Evolutionary conservation across 73 alveolate species (phyloP), one percentile per base, ranked within the genome.

Genomic region (Blepharisma stoltei): DNA sequence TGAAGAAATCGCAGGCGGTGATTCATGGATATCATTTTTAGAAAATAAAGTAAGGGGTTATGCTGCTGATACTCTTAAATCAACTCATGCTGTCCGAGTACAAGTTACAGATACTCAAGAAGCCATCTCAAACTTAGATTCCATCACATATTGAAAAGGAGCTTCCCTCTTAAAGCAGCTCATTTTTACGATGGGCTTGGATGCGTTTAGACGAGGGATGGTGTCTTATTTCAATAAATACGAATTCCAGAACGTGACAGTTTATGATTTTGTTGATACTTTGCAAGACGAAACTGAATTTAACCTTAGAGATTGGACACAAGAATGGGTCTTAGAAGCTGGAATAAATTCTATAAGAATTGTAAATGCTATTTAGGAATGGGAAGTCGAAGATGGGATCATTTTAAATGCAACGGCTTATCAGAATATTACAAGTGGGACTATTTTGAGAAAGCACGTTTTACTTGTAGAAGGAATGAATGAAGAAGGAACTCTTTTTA

Each of bases 111-210:
- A 83, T 67, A 89, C 98, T 11, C 95, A 89, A 80, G 95, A 86
- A 6, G 97, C 98, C 11, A 91, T 90, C 41, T 79, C 89, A 18
- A 90, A 89, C 55, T 91, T 94, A 66, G 99, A 96, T 89, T 96
- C 95, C 25, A 95, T 96, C 54, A 94, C 98, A 1, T 96, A 96
- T 83, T 97, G 97, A 55, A 96, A 96, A 83, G 99, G 99, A 37
- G 94, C 98, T 52, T 81, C 98, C 27, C 71, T 93, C 73, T 90
- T 96, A 65, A 85, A 87, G 77, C 88, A 93, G 87, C 81, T 94
- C 79, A 82, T 80, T 76, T 90, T 93, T 82, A 86, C 73, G 65
- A 89, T 96, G 77, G 98, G 99, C 8, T 90, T 87, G 80, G 92
- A 89, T 21, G 89, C 90, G 14, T 89, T 96, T 71, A 80, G 89